A percentile compares a stretch with the other conserved stretches of the same genome.
Evolutionary conservation across 176 grass and related monocot species (phyloP).

Genomic region (Avena insularis): DNA sequence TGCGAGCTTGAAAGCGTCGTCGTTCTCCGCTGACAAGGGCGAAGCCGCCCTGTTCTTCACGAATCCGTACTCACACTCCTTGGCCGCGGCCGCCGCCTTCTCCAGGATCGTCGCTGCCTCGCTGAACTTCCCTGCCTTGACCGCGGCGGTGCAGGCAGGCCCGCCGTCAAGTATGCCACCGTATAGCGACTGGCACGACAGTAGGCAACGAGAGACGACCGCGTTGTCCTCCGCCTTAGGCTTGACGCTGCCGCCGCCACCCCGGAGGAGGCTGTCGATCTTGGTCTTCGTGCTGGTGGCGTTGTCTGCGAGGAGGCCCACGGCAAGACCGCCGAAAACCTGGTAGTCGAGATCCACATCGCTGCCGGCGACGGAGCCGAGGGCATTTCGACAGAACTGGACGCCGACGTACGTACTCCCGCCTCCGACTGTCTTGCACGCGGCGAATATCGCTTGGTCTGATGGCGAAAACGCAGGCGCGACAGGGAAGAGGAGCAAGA

Average conservation of each 20-base stretch:
- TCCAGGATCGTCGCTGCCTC: background rate
- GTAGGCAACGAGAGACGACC: background rate
- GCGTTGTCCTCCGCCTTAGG: background rate
- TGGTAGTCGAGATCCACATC: background rate
- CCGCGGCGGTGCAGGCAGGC: background rate
- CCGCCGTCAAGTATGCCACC: background rate
- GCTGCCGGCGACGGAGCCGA: constrained; percentile 28
- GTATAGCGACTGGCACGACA: constrained; percentile 34
- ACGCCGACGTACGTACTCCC: constrained; percentile 32
- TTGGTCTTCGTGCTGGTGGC: constrained; percentile 40
- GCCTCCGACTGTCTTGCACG: constrained; percentile 44
- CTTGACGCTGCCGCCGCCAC: background rate
- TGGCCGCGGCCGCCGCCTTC: constrained; percentile 2
- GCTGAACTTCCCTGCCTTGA: background rate
- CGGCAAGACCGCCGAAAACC: background rate
- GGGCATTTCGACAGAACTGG: constrained; percentile 22
- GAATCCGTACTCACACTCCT: constrained; percentile 32
- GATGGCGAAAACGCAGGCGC: background rate
- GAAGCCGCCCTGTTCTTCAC: background rate
- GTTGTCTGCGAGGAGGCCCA: constrained; percentile 35
- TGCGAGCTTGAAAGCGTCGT: constrained; percentile 33
- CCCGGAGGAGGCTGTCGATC: constrained; percentile 23
- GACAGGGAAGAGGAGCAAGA: constrained; percentile 14
- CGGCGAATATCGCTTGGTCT: background rate
- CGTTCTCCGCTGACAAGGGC: constrained; percentile 25